Evolutionary conservation across 495 filamentous ascomycete genomes (phyloP).

Genomic region (Extremus antarcticus): DNA sequence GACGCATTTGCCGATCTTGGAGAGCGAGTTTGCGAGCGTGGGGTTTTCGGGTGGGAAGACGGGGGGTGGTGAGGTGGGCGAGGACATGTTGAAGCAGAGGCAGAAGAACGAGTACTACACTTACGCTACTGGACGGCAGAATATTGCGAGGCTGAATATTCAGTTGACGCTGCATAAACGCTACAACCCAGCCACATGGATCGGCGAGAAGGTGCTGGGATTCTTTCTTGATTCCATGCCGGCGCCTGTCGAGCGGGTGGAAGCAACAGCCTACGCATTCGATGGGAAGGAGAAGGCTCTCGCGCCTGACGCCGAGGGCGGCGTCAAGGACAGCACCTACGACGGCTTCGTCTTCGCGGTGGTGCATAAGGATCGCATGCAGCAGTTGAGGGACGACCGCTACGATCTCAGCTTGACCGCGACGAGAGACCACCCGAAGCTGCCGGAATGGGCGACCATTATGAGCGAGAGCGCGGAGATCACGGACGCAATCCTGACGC

Average conservation of each 20-base stretch:
- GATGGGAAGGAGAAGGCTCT: constrained; percentile 79
- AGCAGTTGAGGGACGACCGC: constrained; percentile 74
- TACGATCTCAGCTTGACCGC: constrained; percentile 88
- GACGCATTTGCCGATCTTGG: constrained; percentile 57
- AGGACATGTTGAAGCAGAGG: constrained; percentile 67
- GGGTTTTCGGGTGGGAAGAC: constrained; percentile 50
- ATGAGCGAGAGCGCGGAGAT: constrained; percentile 96
- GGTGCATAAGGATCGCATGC: constrained; percentile 92
- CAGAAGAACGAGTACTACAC: constrained; percentile 69
- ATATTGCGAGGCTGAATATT: constrained; percentile 81
- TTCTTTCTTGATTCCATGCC: constrained; percentile 72
- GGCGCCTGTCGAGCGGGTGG: constrained; percentile 55
- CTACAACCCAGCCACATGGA: constrained; percentile 70
- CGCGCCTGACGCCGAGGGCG: constrained; percentile 38
- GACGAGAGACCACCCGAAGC: constrained; percentile 80
- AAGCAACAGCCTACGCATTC: constrained; percentile 72
- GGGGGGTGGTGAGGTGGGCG: constrained; percentile 34
- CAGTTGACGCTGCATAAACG: constrained; percentile 74
- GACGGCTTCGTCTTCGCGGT: constrained; percentile 92
- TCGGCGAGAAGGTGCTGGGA: constrained; percentile 53
- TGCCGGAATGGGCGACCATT: constrained; percentile 84
- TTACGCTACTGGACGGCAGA: constrained; percentile 90
- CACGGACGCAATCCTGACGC: constrained; percentile 74
- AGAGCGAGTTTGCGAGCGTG: constrained; percentile 78
- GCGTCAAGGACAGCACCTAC: constrained; percentile 54